These are phyloP conservation scores for Colletotrichum tanaceti DNA, from an alignment of 2,329 filamentous ascomycete genomes.

Conservation along the genomic window DNA sequence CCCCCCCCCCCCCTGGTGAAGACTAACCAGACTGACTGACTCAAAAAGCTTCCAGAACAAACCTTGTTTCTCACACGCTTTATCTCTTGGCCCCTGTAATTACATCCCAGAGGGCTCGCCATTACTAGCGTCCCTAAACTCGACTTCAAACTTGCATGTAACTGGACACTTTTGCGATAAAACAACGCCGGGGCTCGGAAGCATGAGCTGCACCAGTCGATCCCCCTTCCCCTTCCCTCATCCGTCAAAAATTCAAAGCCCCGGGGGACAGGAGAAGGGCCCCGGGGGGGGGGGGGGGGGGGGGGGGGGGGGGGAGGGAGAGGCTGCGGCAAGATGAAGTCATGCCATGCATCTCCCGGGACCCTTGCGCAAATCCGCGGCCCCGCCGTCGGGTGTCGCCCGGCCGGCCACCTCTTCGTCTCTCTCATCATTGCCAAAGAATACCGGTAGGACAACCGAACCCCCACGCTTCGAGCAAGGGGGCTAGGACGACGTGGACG, in stretches of 20 bases:
- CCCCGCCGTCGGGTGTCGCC: conserved; percentile 2
- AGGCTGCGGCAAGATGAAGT: conserved; percentile 21
- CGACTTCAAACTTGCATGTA: too few species aligned
- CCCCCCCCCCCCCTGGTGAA: not conserved
- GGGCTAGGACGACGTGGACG: not conserved
- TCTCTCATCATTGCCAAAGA: not conserved
- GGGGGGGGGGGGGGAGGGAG: too few species aligned
- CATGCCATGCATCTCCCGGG: conserved; percentile 34
- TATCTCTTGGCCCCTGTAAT: too few species aligned
- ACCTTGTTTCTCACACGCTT: not conserved
- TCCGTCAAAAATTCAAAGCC: too few species aligned
- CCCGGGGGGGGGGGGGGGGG: too few species aligned
- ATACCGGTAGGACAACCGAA: not conserved
- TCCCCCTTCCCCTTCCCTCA: not conserved
- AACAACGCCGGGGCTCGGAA: not conserved
- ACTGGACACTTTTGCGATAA: not conserved
- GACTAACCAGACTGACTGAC: conserved; percentile 11
- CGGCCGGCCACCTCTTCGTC: not conserved
- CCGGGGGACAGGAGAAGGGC: too few species aligned
- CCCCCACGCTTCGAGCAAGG: conserved; percentile 22
- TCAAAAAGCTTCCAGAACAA: not conserved
- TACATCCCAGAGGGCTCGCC: not conserved
- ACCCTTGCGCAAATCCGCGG: conserved; percentile 31
- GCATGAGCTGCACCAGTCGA: not conserved
- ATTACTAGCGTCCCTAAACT: too few species aligned